Evolutionary conservation across 495 filamentous ascomycete genomes (phyloP).

Genomic region (Diplogelasinospora grovesii): DNA sequence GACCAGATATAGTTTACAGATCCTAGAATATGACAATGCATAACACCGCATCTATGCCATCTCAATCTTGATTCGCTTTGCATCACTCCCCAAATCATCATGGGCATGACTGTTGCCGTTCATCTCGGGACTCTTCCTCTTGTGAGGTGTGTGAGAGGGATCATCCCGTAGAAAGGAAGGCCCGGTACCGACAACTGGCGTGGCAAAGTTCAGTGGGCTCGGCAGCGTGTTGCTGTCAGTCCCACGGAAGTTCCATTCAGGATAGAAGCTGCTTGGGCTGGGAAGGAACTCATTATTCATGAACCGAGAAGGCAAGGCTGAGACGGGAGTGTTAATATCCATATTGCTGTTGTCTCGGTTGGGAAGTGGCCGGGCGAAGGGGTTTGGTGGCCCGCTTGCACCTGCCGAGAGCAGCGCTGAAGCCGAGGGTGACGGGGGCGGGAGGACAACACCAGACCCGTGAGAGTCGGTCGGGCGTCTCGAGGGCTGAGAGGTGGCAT

Average conservation of each 20-base stretch:
- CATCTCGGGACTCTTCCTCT: constrained; percentile 45
- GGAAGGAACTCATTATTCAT: constrained; percentile 78
- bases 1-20: constrained; percentile 10
- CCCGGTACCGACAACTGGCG: constrained; percentile 67
- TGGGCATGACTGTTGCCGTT: constrained; percentile 26
- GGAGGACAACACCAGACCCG: constrained; percentile 65
- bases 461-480: constrained; percentile 48
- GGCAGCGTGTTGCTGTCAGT: constrained; percentile 76
- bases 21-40: constrained; percentile 4
- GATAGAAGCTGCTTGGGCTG: constrained; percentile 83
- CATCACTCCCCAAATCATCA: constrained; percentile 29
- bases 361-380: constrained; percentile 79
- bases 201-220: constrained; percentile 86
- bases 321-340: constrained; percentile 92
- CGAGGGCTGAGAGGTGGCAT: constrained; percentile 32
- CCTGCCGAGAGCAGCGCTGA: constrained; percentile 83
- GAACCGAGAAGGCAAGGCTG: constrained; percentile 89
- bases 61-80: constrained; percentile 42
- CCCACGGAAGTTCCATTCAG: constrained; percentile 72
- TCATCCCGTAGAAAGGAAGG: constrained; percentile 61
- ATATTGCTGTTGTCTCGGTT: constrained; percentile 57
- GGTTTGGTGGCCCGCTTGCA: constrained; percentile 88
- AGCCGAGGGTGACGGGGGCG: constrained; percentile 83
- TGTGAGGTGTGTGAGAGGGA: constrained; percentile 23
- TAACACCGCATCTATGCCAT: no score